phyloP scores from a whole-genome alignment of 2,329 filamentous ascomycete species.

The Colletotrichum chrysophilum region DNA sequence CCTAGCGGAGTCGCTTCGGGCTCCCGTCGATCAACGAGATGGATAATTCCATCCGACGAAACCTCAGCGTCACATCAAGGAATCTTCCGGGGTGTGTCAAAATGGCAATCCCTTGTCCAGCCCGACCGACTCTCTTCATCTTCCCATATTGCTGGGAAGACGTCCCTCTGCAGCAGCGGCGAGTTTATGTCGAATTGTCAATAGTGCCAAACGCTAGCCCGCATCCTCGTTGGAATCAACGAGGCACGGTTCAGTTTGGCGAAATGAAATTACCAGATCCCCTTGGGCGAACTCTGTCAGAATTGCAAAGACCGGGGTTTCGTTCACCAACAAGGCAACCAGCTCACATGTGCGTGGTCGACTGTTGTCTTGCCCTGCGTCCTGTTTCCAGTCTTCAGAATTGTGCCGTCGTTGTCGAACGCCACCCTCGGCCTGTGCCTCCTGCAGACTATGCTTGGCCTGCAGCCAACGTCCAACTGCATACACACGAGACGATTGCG shows the following conservation, averaged over 20 bases:
- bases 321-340: background rate
- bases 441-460: conserved; percentile 12
- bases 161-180: background rate
- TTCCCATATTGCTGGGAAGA: background rate
- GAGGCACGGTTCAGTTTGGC: background rate
- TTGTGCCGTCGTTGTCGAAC: background rate
- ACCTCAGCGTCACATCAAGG: background rate
- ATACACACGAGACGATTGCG: background rate
- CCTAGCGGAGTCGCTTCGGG: background rate
- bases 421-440: conserved; percentile 11
- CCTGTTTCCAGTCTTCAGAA: background rate
- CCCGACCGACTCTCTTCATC: background rate
- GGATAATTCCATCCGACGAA: background rate
- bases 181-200: background rate
- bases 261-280: background rate
- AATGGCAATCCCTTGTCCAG: background rate
- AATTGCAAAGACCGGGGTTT: background rate
- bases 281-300: background rate
- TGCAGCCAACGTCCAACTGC: conserved; percentile 5
- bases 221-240: background rate
- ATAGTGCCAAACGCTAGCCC: conserved; percentile 3
- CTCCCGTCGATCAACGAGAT: conserved; percentile 1
- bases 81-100: background rate
- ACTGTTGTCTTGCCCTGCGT: background rate
- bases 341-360: background rate